Evolutionary conservation across 2,329 filamentous ascomycete species (phyloP).

Genomic region (Diplodia sapinea): DNA sequence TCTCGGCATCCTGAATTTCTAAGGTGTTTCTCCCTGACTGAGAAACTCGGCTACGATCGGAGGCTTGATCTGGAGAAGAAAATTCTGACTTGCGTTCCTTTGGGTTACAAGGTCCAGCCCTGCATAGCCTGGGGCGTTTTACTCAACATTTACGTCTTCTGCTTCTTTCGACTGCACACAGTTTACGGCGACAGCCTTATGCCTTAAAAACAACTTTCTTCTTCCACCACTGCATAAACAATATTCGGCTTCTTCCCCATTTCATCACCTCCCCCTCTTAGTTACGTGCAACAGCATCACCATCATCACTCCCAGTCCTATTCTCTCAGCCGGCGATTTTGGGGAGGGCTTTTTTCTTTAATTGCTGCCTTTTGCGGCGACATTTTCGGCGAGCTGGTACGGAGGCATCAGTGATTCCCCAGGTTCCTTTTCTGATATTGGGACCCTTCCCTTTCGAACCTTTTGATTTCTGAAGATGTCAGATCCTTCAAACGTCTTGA

Average conservation of each 20-base stretch:
- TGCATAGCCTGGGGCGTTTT: constrained; percentile 18
- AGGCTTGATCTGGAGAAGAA: not conserved
- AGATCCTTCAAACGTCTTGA: not conserved
- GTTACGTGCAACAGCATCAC: not conserved
- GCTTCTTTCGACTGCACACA: constrained; percentile 25
- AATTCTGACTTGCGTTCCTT: not conserved
- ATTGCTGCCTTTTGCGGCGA: not conserved
- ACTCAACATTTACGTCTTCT: not conserved
- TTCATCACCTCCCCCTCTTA: not conserved
- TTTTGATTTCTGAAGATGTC: not conserved
- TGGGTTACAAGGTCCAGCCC: constrained; percentile 19
- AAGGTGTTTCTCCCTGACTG: not conserved
- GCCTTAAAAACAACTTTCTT: constrained; percentile 14
- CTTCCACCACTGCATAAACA: constrained; percentile 21
- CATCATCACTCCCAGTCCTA: not conserved
- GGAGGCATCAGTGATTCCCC: constrained; percentile 18
- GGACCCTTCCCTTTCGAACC: not conserved
- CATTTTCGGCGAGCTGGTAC: not conserved
- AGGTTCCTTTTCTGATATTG: not conserved
- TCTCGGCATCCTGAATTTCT: constrained; percentile 19
- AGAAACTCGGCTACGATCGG: not conserved
- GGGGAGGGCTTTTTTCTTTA: not conserved
- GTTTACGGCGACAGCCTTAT: not conserved
- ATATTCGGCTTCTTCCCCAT: not conserved
- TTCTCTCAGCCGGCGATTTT: not conserved